phyloP scores from a whole-genome alignment of 2,329 filamentous ascomycete species.

The Claviceps humidiphila region DNA sequence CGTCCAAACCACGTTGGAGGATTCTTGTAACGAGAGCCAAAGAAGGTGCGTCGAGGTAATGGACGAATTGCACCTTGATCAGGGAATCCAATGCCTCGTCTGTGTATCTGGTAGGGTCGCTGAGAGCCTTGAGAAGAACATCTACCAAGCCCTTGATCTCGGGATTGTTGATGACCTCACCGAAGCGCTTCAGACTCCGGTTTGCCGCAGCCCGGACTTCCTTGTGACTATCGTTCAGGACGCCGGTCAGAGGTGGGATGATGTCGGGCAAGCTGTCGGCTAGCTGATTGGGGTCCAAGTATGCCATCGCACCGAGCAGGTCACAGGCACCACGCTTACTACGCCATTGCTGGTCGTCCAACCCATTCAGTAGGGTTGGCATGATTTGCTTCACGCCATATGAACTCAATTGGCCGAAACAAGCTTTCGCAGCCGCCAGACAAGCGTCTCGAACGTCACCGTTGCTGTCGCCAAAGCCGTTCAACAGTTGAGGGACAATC shows the following conservation, averaged over 20 bases:
- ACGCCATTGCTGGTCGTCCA: constrained; percentile 93
- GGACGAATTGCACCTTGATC: constrained; percentile 96
- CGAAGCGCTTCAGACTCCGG: constrained; percentile 91
- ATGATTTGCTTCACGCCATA: constrained; percentile 93
- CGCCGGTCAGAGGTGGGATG: constrained; percentile 85
- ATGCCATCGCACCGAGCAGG: constrained; percentile 93
- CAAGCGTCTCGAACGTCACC: constrained; percentile 86
- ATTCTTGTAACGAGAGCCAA: constrained; percentile 91
- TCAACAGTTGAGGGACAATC: constrained; percentile 80
- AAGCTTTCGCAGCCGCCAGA: constrained; percentile 84
- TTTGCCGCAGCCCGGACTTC: constrained; percentile 88
- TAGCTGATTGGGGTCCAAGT: constrained; percentile 89
- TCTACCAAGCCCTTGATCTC: constrained; percentile 89
- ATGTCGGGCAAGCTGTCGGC: constrained; percentile 88
- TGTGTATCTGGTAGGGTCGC: constrained; percentile 93
- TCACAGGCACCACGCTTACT: constrained; percentile 98
- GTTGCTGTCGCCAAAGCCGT: constrained; percentile 78
- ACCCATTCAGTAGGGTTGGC: constrained; percentile 77
- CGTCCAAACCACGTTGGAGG: constrained; percentile 78
- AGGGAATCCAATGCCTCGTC: constrained; percentile 86
- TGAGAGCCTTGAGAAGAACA: constrained; percentile 88
- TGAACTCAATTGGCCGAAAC: constrained; percentile 84
- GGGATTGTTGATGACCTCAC: constrained; percentile 95
- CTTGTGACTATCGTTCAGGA: constrained; percentile 95
- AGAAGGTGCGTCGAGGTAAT: constrained; percentile 96